Evolutionary conservation across 805 yeast species (phyloP).

Genomic region (Yarrowia bubula): DNA sequence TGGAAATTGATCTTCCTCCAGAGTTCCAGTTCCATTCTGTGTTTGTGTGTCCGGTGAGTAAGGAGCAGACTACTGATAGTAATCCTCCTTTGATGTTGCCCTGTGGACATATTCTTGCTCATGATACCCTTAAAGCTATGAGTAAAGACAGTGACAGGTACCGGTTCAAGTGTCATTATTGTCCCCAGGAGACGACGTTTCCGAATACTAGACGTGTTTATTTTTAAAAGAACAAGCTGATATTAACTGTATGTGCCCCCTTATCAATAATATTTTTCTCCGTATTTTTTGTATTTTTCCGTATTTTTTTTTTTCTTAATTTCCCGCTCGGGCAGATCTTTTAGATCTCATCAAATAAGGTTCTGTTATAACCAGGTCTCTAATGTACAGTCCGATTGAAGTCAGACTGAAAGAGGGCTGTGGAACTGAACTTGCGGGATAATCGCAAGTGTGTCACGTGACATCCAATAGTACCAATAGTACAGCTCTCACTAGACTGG

Average conservation of each 20-base stretch:
- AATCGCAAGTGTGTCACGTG: too few species aligned
- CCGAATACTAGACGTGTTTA: constrained; percentile 47
- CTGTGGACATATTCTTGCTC: constrained; percentile 63
- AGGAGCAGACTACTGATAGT: constrained; percentile 57
- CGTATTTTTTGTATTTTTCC: neutral
- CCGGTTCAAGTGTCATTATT: constrained; percentile 69
- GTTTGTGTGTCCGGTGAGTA: constrained; percentile 69
- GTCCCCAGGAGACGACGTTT: constrained; percentile 52
- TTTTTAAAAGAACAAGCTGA: constrained; percentile 37
- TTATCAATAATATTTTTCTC: too few species aligned
- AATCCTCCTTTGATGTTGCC: constrained; percentile 65
- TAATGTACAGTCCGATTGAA: too few species aligned
- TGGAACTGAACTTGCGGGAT: too few species aligned
- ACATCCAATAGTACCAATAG: too few species aligned
- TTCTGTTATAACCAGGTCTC: too few species aligned
- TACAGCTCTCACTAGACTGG: too few species aligned
- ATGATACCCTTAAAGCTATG: constrained; percentile 51
- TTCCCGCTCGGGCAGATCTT: too few species aligned
- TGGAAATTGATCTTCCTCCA: constrained; percentile 56
- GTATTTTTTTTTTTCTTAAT: too few species aligned
- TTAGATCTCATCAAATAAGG: too few species aligned
- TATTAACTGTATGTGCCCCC: neutral
- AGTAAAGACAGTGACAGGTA: constrained; percentile 44
- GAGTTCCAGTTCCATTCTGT: constrained; percentile 58
- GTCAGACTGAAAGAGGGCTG: too few species aligned